Percentiles rank a stretch among this genome's conserved stretches.
phyloP scores from a whole-genome alignment of 192 early-diverging fungal genomes.

The Umbelopsis ramanniana region DNA sequence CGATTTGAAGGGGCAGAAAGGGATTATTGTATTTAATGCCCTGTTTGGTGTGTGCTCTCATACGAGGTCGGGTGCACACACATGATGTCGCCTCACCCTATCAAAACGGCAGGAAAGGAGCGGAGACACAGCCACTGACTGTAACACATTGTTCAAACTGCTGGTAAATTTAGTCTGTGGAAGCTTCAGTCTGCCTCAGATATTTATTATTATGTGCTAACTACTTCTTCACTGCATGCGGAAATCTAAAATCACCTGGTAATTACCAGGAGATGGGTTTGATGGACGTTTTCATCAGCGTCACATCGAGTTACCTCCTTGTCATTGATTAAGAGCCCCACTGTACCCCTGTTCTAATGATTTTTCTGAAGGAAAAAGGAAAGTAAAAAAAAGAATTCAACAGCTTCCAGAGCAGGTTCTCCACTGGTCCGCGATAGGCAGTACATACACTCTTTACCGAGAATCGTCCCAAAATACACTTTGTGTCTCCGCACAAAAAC shows the following conservation, averaged over 20 bases:
- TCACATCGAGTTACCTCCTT: not conserved
- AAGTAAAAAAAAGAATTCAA: not conserved
- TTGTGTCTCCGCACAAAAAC: too few relatives aligned
- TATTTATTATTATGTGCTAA: not conserved
- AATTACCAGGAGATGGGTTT: not conserved
- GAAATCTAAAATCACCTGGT: not conserved
- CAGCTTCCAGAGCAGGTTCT: not conserved
- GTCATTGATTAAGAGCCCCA: not conserved
- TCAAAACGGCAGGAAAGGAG: not conserved
- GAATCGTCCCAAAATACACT: too few relatives aligned
- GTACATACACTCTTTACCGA: too few relatives aligned
- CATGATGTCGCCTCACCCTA: slow-evolving; percentile 10
- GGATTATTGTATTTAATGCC: not conserved
- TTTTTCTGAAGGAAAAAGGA: not conserved
- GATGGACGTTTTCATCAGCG: not conserved
- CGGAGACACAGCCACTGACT: slow-evolving; percentile 16
- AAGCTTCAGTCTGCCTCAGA: not conserved
- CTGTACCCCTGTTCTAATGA: not conserved
- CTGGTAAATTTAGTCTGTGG: slow-evolving; percentile 16
- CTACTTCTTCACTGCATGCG: slow-evolving; percentile 8
- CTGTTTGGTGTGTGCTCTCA: not conserved
- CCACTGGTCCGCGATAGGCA: not conserved
- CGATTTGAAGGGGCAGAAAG: not conserved
- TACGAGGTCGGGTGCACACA: slow-evolving; percentile 21
- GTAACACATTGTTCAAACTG: not conserved